Evolutionary conservation across 164 flowering plant species (phyloP).

Genomic region (Kingdonia uniflora): DNA sequence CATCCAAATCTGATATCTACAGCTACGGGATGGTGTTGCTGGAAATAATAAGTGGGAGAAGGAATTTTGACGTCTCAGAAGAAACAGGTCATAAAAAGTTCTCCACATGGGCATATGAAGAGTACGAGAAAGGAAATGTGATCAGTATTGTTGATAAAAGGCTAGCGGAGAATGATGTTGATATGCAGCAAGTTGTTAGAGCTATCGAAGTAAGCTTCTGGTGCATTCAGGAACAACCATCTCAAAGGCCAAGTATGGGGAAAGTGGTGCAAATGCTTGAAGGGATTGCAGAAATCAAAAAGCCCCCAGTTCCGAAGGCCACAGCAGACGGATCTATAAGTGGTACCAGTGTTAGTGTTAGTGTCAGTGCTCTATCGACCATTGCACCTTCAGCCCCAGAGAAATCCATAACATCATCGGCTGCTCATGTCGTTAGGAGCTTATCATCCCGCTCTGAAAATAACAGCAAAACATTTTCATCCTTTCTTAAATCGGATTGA

Average conservation of each 20-base stretch:
- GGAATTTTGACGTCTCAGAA: slow-evolving; percentile 15
- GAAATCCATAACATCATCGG: slow-evolving; percentile 12
- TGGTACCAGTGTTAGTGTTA: slow-evolving; percentile 16
- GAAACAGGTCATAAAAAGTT: slow-evolving; percentile 13
- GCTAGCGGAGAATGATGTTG: slow-evolving; percentile 16
- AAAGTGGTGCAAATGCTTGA: slow-evolving; percentile 34
- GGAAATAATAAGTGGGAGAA: slow-evolving; percentile 19
- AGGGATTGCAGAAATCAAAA: slow-evolving; percentile 22
- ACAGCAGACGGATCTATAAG: slow-evolving; percentile 15
- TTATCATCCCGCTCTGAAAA: neutral
- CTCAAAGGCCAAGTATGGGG: slow-evolving; percentile 30
- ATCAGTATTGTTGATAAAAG: slow-evolving; percentile 20
- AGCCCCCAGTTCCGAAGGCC: slow-evolving; percentile 25
- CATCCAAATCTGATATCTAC: slow-evolving; percentile 19
- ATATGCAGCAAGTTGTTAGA: slow-evolving; percentile 19
- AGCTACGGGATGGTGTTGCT: slow-evolving; percentile 20
- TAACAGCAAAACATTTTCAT: neutral
- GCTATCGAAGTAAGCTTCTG: slow-evolving; percentile 26
- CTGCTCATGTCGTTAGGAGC: slow-evolving; percentile 10
- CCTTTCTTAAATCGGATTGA: neutral
- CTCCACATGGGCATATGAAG: slow-evolving; percentile 20
- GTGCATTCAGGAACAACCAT: slow-evolving; percentile 37
- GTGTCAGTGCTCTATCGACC: slow-evolving; percentile 13
- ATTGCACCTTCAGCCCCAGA: slow-evolving; percentile 12
- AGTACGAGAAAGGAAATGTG: slow-evolving; percentile 15